Evolutionary conservation across 129 eudicot genomes (phyloP).

Genomic region (Chrysanthemum lavandulifolium): DNA sequence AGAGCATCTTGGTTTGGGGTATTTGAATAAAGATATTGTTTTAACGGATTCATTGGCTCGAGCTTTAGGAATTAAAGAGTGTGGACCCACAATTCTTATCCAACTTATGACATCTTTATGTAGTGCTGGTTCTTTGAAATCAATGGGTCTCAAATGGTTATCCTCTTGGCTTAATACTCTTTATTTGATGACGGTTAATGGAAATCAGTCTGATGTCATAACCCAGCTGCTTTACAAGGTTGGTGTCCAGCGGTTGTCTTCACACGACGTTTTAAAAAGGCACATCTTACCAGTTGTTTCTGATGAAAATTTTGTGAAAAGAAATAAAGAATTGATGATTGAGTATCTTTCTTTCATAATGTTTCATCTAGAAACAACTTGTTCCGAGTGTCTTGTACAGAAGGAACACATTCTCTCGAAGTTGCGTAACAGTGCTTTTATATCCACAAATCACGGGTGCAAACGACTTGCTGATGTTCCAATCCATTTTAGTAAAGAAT

Average conservation of each 20-base stretch:
- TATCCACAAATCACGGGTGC: slow-evolving; percentile 62
- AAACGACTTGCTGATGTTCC: slow-evolving; percentile 50
- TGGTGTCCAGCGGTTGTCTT: slow-evolving; percentile 67
- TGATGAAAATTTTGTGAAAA: slow-evolving; percentile 32
- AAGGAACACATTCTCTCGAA: slow-evolving; percentile 47
- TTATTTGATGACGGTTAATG: slow-evolving; percentile 39
- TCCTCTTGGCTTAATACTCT: slow-evolving; percentile 61
- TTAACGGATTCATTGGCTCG: slow-evolving; percentile 61
- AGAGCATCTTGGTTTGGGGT: slow-evolving; percentile 66
- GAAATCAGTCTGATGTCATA: slow-evolving; percentile 42
- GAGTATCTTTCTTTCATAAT: slow-evolving; percentile 65
- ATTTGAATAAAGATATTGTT: slow-evolving; percentile 53
- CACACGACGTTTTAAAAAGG: slow-evolving; percentile 62
- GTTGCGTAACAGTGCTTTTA: slow-evolving; percentile 47
- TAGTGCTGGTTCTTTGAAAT: slow-evolving; percentile 36
- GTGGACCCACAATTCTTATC: slow-evolving; percentile 61
- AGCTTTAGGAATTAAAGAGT: slow-evolving; percentile 67
- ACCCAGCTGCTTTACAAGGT: slow-evolving; percentile 52
- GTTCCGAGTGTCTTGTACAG: slow-evolving; percentile 49
- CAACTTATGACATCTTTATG: slow-evolving; percentile 55
- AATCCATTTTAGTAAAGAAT: slow-evolving; percentile 58
- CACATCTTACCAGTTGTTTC: slow-evolving; percentile 65
- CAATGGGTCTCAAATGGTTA: slow-evolving; percentile 66
- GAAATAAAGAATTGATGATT: slow-evolving; percentile 37
- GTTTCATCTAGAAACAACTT: slow-evolving; percentile 64